A percentile compares a stretch with the other conserved stretches of the same genome.
phyloP scores from a whole-genome alignment of 805 yeast genomes.

The Candida dendrica region DNA sequence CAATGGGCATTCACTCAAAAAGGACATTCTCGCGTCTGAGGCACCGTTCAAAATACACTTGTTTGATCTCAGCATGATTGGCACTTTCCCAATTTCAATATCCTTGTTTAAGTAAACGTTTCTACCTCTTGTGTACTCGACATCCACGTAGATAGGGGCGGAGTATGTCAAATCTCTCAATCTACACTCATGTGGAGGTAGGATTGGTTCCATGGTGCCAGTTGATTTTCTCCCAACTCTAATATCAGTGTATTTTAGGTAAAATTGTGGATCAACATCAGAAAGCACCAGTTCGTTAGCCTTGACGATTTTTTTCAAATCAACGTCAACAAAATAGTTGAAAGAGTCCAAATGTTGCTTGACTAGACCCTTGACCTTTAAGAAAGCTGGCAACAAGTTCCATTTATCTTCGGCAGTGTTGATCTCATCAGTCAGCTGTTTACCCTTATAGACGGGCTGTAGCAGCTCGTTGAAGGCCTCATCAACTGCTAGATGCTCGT shows the following conservation, averaged over 20 bases:
- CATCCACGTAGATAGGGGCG: slow-evolving; percentile 94
- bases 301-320: slow-evolving; percentile 81
- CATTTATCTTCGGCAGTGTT: slow-evolving; percentile 93
- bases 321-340: slow-evolving; percentile 91
- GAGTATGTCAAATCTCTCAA: slow-evolving; percentile 89
- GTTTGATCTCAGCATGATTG: slow-evolving; percentile 93
- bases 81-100: slow-evolving; percentile 96
- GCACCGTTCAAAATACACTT: slow-evolving; percentile 83
- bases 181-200: slow-evolving; percentile 93
- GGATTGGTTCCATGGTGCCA: slow-evolving; percentile 46
- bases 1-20: slow-evolving; percentile 85
- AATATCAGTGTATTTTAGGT: slow-evolving; percentile 86
- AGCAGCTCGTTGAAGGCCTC: slow-evolving; percentile 71
- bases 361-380: slow-evolving; percentile 91
- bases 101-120: slow-evolving; percentile 86
- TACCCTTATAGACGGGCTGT: slow-evolving; percentile 80
- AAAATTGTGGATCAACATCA: slow-evolving; percentile 97
- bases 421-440: slow-evolving; percentile 77
- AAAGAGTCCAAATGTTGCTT: slow-evolving; percentile 98
- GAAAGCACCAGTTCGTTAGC: slow-evolving; percentile 87
- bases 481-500: slow-evolving; percentile 28
- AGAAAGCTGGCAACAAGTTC: slow-evolving; percentile 92
- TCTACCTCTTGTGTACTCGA: slow-evolving; percentile 92
- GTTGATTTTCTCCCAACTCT: slow-evolving; percentile 78
- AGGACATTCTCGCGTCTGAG: slow-evolving; percentile 79